These are phyloP conservation scores for Paecilomyces variotii DNA, from an alignment of 2,329 filamentous ascomycete species.

Conservation along the genomic window DNA sequence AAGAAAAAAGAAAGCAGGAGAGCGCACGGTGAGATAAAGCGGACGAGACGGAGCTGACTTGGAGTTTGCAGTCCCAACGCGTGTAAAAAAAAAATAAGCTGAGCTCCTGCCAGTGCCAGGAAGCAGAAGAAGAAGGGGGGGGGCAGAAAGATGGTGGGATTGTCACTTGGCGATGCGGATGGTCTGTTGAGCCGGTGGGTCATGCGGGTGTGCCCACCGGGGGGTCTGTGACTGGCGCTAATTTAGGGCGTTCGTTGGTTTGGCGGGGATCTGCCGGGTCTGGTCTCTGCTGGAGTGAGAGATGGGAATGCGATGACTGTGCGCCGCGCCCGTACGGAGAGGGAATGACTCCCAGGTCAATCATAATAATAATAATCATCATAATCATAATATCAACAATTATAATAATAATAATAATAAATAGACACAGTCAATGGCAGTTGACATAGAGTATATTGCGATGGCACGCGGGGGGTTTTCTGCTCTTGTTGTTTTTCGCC, in stretches of 20 bases:
- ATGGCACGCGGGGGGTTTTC: neutral
- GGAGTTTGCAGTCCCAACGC: neutral
- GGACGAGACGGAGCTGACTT: neutral
- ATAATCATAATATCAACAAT: too few relatives aligned
- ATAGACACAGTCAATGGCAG: too few relatives aligned
- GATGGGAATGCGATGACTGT: neutral
- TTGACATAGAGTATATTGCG: neutral
- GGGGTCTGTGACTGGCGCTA: neutral
- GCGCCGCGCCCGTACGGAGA: neutral
- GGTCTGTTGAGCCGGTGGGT: neutral
- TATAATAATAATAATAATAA: too few relatives aligned
- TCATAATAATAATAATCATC: too few relatives aligned
- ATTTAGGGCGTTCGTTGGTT: neutral
- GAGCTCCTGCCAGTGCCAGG: neutral
- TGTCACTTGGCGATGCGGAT: neutral
- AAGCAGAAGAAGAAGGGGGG: too few relatives aligned
- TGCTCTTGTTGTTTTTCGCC: too few relatives aligned
- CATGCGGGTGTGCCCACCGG: neutral
- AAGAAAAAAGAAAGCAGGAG: neutral
- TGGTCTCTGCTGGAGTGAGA: neutral
- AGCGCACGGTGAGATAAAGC: neutral
- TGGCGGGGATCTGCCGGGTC: neutral
- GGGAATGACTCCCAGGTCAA: neutral
- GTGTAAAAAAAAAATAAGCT: neutral
- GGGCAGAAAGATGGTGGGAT: neutral